Percentiles rank a stretch among this genome's conserved stretches.
phyloP scores from a whole-genome alignment of 1,139 yeast genomes.

The Candida tetrigidarum region DNA sequence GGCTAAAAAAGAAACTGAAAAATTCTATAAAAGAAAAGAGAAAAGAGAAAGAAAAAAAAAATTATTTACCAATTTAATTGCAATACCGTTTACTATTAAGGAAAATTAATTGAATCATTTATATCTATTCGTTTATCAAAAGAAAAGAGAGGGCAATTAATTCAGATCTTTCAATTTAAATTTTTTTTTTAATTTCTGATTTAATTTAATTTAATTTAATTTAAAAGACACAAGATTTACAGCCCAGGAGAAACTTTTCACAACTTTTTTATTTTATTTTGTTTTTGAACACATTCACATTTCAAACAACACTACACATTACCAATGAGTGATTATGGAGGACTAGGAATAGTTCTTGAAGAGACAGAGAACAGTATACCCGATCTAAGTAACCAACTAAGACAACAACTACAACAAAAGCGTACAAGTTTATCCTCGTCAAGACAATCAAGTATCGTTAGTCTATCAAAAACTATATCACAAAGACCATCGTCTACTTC shows the following conservation, averaged over 20 bases:
- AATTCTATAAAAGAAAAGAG: neutral
- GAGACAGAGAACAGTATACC: conserved; percentile 19
- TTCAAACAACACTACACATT: neutral
- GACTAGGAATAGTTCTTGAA: conserved; percentile 39
- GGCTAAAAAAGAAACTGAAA: conserved; percentile 1
- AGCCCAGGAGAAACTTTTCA: neutral
- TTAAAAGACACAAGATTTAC: conserved; percentile 1
- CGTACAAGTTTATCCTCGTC: conserved; percentile 8
- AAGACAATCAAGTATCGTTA: conserved; percentile 11
- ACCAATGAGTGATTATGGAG: conserved; percentile 22
- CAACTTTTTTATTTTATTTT: neutral
- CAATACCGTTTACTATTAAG: neutral
- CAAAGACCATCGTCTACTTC: conserved; percentile 9
- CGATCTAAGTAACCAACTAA: conserved; percentile 5
- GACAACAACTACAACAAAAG: conserved; percentile 9
- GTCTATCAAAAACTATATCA: conserved; percentile 9
- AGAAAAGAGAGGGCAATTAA: neutral
- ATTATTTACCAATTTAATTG: neutral
- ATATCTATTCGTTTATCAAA: neutral
- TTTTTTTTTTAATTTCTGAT: no score
- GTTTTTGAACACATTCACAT: neutral
- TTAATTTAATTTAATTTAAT: no score
- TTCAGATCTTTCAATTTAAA: neutral
- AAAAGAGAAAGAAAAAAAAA: neutral
- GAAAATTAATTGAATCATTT: neutral